A percentile compares a stretch with the other conserved stretches of the same genome.
Conservation (phyloP, 106 monocot species). For the Posidonia australis region DNA sequence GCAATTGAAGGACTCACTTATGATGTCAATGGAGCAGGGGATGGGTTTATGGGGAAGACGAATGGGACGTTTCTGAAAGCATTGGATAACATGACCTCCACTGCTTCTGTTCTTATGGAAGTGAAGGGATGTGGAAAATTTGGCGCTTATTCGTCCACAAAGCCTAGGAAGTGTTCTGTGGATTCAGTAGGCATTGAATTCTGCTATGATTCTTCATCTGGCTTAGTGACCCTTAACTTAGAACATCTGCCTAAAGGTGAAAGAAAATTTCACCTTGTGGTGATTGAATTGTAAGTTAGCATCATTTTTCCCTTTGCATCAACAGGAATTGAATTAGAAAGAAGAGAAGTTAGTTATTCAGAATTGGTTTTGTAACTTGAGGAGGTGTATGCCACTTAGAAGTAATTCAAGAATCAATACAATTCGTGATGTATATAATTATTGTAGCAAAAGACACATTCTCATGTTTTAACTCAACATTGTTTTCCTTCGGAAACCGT, state of each 20-base stretch:
- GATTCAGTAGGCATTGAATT: slow-evolving; percentile 38
- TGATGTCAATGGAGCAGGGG: slow-evolving; percentile 14
- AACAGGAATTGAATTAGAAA: too few relatives aligned
- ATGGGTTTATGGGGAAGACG: not conserved
- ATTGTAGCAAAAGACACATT: too few relatives aligned
- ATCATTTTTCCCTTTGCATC: too few relatives aligned
- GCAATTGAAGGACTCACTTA: slow-evolving; percentile 67
- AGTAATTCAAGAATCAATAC: too few relatives aligned
- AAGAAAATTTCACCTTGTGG: slow-evolving; percentile 13
- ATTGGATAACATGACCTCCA: not conserved
- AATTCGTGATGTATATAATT: too few relatives aligned
- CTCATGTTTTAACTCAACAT: too few relatives aligned
- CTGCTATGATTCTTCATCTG: slow-evolving; percentile 35
- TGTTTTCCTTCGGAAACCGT: not conserved
- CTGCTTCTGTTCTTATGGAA: slow-evolving; percentile 36
- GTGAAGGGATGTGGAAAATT: slow-evolving; percentile 86
- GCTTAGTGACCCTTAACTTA: slow-evolving; percentile 46
- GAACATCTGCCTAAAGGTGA: slow-evolving; percentile 45
- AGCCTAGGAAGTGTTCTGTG: slow-evolving; percentile 51
- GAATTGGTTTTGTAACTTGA: too few relatives aligned
- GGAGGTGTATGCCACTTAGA: too few relatives aligned
- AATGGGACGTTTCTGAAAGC: not conserved
- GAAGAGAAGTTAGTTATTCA: too few relatives aligned
- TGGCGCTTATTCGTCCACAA: slow-evolving; percentile 51
- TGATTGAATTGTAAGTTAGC: slow-evolving; percentile 1